Evolutionary conservation across 1,284 basidiomycete species (phyloP).

Genomic region (Erythrobasidium hasegawianum): DNA sequence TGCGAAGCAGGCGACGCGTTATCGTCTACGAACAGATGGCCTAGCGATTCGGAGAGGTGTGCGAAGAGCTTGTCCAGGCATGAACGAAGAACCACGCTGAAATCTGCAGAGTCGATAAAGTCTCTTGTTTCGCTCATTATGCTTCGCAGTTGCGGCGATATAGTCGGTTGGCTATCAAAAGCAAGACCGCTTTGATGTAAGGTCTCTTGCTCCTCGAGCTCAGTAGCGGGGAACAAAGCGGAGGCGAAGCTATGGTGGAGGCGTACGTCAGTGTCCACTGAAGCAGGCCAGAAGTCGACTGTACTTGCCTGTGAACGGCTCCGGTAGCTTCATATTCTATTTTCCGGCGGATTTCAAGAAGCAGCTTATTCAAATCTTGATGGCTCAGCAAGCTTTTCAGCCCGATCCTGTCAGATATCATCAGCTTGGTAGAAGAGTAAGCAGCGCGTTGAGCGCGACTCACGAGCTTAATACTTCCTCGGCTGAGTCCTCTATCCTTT

Average conservation of each 20-base stretch:
- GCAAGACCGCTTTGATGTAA: slow-evolving; percentile 46
- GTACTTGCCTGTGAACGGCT: slow-evolving; percentile 9
- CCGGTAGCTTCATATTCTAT: slow-evolving; percentile 56
- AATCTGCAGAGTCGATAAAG: slow-evolving; percentile 65
- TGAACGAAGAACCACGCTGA: slow-evolving; percentile 62
- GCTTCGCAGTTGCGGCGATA: slow-evolving; percentile 56
- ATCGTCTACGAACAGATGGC: slow-evolving; percentile 46
- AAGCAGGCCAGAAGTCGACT: slow-evolving; percentile 3
- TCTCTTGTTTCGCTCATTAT: slow-evolving; percentile 67
- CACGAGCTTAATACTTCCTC: slow-evolving; percentile 75
- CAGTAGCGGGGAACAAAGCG: slow-evolving; percentile 66
- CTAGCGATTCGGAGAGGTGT: slow-evolving; percentile 57
- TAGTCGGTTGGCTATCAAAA: slow-evolving; percentile 24
- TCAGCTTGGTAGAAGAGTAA: too few relatives aligned
- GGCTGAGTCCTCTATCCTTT: slow-evolving; percentile 66
- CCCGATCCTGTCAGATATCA: slow-evolving; percentile 58
- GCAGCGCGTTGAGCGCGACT: slow-evolving; percentile 45
- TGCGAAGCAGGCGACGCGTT: slow-evolving; percentile 53
- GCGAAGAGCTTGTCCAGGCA: slow-evolving; percentile 66
- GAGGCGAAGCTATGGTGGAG: slow-evolving; percentile 60
- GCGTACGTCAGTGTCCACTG: slow-evolving; percentile 1
- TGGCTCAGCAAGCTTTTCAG: slow-evolving; percentile 68
- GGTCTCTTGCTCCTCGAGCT: slow-evolving; percentile 52
- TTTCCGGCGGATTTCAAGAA: slow-evolving; percentile 65
- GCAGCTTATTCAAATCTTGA: slow-evolving; percentile 63